Base-by-base conservation (phyloP, 495 filamentous ascomycete genomes). In the Hyaloscypha bicolor region DNA sequence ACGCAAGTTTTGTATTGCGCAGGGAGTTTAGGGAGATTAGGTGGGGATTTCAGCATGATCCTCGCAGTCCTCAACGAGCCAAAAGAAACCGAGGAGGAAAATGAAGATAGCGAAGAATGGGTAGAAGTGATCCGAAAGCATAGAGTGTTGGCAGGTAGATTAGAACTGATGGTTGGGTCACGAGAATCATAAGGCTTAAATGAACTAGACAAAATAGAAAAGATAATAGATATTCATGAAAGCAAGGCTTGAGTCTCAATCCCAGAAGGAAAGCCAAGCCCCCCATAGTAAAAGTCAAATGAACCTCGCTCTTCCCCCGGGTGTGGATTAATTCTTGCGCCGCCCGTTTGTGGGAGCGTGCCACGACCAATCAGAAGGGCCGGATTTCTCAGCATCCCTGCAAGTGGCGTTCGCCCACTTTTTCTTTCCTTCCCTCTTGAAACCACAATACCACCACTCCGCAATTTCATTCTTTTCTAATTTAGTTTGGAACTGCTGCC, bases 1-100 rank as follows among this genome's bases (percentile, higher is more conserved):
- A 99, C 94, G 0, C 96, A 99, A 75, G 91, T 98, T 3, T 82
- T 98, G 22, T 99, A 98, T 79, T 97, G 94, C 70, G 93, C 94
- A 3, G 93, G 93, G 21, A 97, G 93, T 79, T 79, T 99, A 67
- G 95, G 95, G 6, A 85, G 96, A 32, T 79, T 98, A 1, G 96
- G 96, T 8, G 93, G 92, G 1, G 96, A 98, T 76, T 98, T 98
- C 80, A 91, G 94, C 52, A 81, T 96, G 79, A 86, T 97, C 55
- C 77, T 98, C 64, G 93, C 93, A 0, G 84, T 88, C 58, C 73
- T 96, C 37, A 79, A 82, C 19, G 88, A 88, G 67, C 71, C 79
- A n/a, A 86, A 86, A 64, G 76, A 79, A 29, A 82, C 6, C 29
- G 42, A 83, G 2, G 82, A 83, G 14, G 85, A 85, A 16, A 80